Evolutionary conservation across 2,329 filamentous ascomycete species (phyloP), one percentile per base, ranked within the genome.

Genomic region (Onygena corvina): DNA sequence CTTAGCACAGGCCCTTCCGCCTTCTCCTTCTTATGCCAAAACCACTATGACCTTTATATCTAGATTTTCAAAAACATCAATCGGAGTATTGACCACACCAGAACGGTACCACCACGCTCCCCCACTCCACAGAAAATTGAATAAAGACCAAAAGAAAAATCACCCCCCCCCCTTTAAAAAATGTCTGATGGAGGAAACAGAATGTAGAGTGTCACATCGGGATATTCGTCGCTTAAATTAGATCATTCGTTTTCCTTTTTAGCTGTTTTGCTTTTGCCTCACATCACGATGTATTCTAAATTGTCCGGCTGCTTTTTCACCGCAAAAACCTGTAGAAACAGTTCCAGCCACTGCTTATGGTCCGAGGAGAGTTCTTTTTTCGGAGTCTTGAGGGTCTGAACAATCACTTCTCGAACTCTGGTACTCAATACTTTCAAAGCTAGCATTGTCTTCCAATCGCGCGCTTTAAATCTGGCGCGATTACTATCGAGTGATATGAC

Each of bases 391-490:
- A 93, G 88, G 18, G 78, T 76, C 25, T 76, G 74, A 0, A 78
- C 79, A 42, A 94, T 71, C 34, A 93, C 77, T 56, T 94, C 87
- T 55, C 83, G 80, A 14, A 94, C 71, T 21, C 84, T 76, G 1
- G 74, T 71, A 16, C 87, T 78, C 48, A 96, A 70, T 4, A 81
- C 79, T 67, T 95, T 95, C 60, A 98, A 70, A n/a, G 84, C 88
- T 30, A 94, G 77, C 75, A 92, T 82, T 0, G 83, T 83, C 67
- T 89, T 93, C 89, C 90, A 96, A 61, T 94, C 85, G 3, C 81
- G 76, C 0, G 93, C 76, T 18, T 83, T 78, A 62, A 96, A 94
- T 45, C 86, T 79, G 45, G 90, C 77, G 25, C 89, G 77, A 62
- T 94, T 94, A 38, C 86, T 84, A 62, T 95, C 92, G 38, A 98